Percentiles rank a stretch among this genome's conserved stretches.
These are phyloP conservation scores for Mitragyna speciosa DNA, from an alignment of 257 asterid species.

Conservation along the genomic window DNA sequence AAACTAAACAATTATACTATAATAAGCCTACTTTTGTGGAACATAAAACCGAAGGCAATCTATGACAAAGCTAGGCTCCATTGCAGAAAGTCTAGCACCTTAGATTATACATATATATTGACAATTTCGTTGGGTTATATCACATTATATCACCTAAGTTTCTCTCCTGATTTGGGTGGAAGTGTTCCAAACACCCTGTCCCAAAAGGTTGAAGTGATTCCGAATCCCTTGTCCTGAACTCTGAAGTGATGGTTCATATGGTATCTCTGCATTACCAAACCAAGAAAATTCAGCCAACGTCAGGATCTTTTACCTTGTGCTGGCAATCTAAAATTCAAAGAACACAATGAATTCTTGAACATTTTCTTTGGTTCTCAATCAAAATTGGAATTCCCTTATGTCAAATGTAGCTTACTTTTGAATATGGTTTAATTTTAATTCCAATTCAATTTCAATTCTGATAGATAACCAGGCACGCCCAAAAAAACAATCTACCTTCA, in stretches of 20 bases:
- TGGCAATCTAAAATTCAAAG: background rate
- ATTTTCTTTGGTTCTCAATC: no score
- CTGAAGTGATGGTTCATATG: conserved; percentile 85
- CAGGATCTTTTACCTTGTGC: background rate
- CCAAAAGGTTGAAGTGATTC: conserved; percentile 79
- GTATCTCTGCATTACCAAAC: conserved; percentile 41
- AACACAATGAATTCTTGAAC: background rate
- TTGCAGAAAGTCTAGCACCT: background rate
- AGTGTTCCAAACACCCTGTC: conserved; percentile 77
- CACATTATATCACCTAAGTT: conserved; percentile 24
- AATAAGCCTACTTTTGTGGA: background rate
- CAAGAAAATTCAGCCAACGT: background rate
- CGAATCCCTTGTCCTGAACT: conserved; percentile 70
- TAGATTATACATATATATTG: background rate
- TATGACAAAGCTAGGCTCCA: background rate
- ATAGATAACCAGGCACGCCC: no score
- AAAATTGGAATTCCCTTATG: no score
- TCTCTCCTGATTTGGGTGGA: conserved; percentile 49
- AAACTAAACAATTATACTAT: background rate
- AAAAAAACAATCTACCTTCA: conserved; percentile 46
- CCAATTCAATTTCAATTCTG: no score
- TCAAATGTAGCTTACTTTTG: no score
- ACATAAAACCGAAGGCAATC: background rate
- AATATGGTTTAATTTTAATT: background rate
- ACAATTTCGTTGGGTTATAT: no score